Conservation (phyloP, 805 yeast genomes). For the Spathaspora girioi region DNA sequence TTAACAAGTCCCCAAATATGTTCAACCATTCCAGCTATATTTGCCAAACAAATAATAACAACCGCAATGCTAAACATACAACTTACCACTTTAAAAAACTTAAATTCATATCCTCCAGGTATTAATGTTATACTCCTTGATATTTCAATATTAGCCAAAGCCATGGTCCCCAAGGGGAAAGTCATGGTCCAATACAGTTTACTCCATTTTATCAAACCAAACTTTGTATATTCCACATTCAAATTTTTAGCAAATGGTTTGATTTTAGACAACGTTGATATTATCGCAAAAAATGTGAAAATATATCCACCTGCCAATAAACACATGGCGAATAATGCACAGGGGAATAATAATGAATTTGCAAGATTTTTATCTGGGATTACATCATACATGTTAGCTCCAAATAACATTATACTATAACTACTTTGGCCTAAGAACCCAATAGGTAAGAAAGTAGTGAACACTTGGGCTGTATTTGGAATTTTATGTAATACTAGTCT, state of each 20-base stretch:
- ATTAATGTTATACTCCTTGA: constrained; percentile 16
- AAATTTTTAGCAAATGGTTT: constrained; percentile 26
- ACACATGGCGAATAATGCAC: constrained; percentile 18
- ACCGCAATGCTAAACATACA: constrained; percentile 42
- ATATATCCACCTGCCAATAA: constrained; percentile 52
- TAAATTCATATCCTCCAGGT: constrained; percentile 28
- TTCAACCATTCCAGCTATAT: constrained; percentile 2
- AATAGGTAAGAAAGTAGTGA: constrained; percentile 65
- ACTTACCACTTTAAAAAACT: constrained; percentile 57
- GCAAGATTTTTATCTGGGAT: constrained; percentile 15
- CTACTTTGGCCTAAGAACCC: constrained; percentile 85
- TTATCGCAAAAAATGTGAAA: constrained; percentile 29
- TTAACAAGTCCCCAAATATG: neutral
- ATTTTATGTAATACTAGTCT: constrained; percentile 52
- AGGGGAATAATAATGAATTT: constrained; percentile 27
- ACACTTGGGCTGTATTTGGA: constrained; percentile 50
- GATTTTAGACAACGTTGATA: constrained; percentile 37
- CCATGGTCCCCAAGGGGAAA: constrained; percentile 82
- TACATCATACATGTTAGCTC: constrained; percentile 32
- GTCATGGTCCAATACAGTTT: constrained; percentile 60
- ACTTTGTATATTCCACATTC: constrained; percentile 10
- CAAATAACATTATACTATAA: constrained; percentile 56
- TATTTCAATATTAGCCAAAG: constrained; percentile 52
- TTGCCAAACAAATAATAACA: constrained; percentile 13
- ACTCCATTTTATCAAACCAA: constrained; percentile 12